Conservation (phyloP, 2,329 filamentous ascomycete genomes). For the Ramularia endophylla region DNA sequence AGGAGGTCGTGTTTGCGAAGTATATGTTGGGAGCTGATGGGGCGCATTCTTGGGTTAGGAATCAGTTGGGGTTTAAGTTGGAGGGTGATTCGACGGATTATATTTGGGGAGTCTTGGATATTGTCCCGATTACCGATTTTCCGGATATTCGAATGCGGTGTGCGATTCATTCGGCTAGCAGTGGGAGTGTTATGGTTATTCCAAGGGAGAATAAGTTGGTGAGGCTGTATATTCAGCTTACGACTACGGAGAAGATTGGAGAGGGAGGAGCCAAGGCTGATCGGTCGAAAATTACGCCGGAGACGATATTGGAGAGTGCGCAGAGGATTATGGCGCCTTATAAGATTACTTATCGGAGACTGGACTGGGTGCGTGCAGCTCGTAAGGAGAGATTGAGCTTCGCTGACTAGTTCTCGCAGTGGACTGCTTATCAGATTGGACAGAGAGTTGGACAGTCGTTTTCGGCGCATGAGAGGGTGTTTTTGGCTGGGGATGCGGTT, state of each 20-base stretch:
- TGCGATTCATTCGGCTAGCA: conserved; percentile 61
- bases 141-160: conserved; percentile 73
- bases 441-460: conserved; percentile 51
- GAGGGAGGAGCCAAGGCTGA: no score
- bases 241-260: conserved; percentile 28
- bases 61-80: conserved; percentile 10
- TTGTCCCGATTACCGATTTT: conserved; percentile 24
- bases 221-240: conserved; percentile 23
- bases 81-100: conserved; percentile 19
- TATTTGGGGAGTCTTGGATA: conserved; percentile 26
- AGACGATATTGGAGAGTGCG: conserved; percentile 50
- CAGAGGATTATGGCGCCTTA: conserved; percentile 61
- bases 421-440: conserved; percentile 70
- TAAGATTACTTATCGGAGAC: conserved; percentile 29
- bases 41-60: conserved; percentile 13
- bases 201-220: conserved; percentile 49
- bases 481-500: conserved; percentile 31
- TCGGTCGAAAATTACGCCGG: no score
- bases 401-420: no score
- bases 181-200: conserved; percentile 74
- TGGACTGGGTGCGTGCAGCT: conserved; percentile 24
- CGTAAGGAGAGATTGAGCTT: no score
- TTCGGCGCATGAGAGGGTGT: conserved; percentile 50
- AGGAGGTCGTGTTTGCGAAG: conserved; percentile 15
- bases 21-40: conserved; percentile 24